Percentiles rank a stretch among this genome's conserved stretches.
Conservation (phyloP, 306 rosid genomes). For the Castanea mollissima region DNA sequence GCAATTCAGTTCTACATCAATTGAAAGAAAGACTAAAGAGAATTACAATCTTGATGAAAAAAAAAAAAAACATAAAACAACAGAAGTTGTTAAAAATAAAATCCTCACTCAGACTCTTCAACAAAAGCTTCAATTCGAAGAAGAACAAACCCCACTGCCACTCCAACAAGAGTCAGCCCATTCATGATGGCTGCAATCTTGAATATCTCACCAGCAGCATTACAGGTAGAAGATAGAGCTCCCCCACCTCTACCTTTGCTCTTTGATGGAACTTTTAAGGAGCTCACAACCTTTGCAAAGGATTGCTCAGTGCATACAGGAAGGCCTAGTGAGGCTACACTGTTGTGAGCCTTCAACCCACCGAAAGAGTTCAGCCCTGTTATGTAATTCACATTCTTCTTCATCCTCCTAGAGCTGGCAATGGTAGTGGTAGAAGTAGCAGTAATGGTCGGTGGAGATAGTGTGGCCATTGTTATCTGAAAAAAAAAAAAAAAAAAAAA, state of each 20-base stretch:
- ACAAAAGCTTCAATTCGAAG: constrained; percentile 71
- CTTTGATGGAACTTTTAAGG: constrained; percentile 47
- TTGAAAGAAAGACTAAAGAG: constrained; percentile 24
- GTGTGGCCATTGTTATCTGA: constrained; percentile 55
- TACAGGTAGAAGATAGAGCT: constrained; percentile 60
- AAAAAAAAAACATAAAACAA: constrained; percentile 11
- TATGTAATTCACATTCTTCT: constrained; percentile 42
- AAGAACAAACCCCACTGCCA: constrained; percentile 86
- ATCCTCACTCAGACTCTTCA: constrained; percentile 63
- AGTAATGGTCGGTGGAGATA: constrained; percentile 46
- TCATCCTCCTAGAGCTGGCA: constrained; percentile 29
- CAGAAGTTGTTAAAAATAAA: constrained; percentile 13
- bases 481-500: neutral
- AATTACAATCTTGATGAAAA: constrained; percentile 22
- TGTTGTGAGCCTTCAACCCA: constrained; percentile 63
- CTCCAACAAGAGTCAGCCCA: constrained; percentile 70
- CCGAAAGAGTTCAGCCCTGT: constrained; percentile 51
- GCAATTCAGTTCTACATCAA: constrained; percentile 26
- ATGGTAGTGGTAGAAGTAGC: constrained; percentile 35
- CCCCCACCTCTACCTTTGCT: constrained; percentile 50
- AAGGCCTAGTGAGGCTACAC: constrained; percentile 53
- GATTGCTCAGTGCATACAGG: constrained; percentile 49
- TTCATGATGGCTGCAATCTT: constrained; percentile 68
- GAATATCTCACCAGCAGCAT: constrained; percentile 78
- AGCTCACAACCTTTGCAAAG: constrained; percentile 64